Base-by-base conservation (phyloP, 179 eudicot genomes). In the Beta macrorhiza region DNA sequence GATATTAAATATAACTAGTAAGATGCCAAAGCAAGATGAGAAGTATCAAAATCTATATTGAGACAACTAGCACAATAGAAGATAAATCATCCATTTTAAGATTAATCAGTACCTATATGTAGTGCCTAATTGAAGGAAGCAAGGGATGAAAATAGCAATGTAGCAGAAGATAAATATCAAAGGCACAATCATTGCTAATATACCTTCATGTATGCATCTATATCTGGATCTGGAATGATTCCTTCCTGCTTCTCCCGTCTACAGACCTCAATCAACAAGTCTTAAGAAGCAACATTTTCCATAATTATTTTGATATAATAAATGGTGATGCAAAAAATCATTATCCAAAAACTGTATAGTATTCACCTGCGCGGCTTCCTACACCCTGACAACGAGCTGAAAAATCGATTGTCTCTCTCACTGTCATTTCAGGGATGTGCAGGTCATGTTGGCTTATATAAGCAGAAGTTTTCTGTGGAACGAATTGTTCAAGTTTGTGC, bases 161-260 rank as follows among this genome's bases (percentile, higher is more conserved):
- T 44, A 67, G 5, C 63, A 84, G 47, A 16, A 72, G 11, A 22
- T 72, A 29, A 56, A 29, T 56, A 70, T 68, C 75, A 56, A 61
- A 85, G 53, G 25, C 65, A 69, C 67, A 62, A 70, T 5, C 32
- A 55, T 69, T 7, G 79, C 32, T 75, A 45, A 64, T 17, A 13
- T 80, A 95, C 98, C 98, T 95, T 95, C 98, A 95, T 93, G 80
- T 87, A 95, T 68, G 93, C 92, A 85, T 95, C 99, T 42, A 92
- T 80, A 81, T 95, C 93, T 58, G 91, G 92, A 82, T 95, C 99
- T 44, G 99, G 98, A 84, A 91, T 61, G 78, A 95, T 86, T 81
- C 92, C 91, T 80, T 84, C 88, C 79, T 88, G 92, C 82, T 95
- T 92, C 84, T 94, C 98, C 85, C 92, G 90, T 89, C 91, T 88